Conservation (phyloP, 139 green algal genomes). For the Coelastrella sp. region DNA sequence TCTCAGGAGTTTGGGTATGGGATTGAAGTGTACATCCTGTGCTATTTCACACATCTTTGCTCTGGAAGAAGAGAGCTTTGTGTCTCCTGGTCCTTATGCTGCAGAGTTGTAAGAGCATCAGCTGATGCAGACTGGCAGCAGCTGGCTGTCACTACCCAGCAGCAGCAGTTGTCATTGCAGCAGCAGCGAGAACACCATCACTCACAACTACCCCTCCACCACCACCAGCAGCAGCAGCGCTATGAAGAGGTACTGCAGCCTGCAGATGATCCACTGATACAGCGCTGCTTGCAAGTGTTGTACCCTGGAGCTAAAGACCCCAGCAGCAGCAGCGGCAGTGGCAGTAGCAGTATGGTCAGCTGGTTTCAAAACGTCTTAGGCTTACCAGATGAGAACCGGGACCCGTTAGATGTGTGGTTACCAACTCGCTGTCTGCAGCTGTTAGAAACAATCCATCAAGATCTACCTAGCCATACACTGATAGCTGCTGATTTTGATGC, state of each 20-base stretch:
- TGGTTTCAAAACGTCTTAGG: conserved; percentile 31
- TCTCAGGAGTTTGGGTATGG: too few species aligned
- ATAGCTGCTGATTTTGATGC: conserved; percentile 89
- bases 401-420: conserved; percentile 69
- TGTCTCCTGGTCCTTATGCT: background rate
- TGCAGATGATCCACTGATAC: conserved; percentile 71
- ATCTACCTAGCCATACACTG: conserved; percentile 79
- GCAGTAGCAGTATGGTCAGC: background rate
- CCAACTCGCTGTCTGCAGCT: conserved; percentile 78
- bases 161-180: background rate
- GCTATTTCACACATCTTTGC: too few species aligned
- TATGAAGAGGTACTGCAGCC: conserved; percentile 68
- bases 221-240: conserved; percentile 41
- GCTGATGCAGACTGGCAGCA: conserved; percentile 57
- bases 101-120: conserved; percentile 43
- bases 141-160: conserved; percentile 29
- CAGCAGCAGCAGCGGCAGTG: conserved; percentile 23
- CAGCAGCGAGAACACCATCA: conserved; percentile 5
- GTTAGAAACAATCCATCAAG: conserved; percentile 76
- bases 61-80: background rate
- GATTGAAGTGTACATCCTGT: too few species aligned
- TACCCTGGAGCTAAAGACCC: background rate
- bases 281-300: conserved; percentile 57
- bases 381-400: background rate
- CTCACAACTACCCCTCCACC: background rate